Evolutionary conservation across 2,329 filamentous ascomycete genomes (phyloP), one percentile per base, ranked within the genome.

Genomic region (Colletotrichum caudatum): DNA sequence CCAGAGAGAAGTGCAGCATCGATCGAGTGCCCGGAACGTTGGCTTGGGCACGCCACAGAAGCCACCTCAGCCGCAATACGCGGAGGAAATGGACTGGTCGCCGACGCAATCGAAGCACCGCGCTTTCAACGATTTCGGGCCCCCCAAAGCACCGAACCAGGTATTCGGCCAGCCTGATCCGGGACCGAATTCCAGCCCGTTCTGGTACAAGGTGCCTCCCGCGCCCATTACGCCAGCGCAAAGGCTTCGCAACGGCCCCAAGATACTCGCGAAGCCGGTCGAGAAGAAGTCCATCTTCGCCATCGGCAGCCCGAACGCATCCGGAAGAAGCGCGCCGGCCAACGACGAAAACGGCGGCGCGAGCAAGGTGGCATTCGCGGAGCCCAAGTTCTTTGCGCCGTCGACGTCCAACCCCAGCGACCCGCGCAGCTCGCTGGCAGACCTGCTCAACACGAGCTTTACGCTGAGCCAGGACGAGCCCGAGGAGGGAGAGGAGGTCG

Each of bases 81-180:
- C 82, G 1, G 88, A 92, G 50, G 87, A 87, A 66, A 94, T 95
- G 93, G 93, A 94, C 76, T 94, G 92, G 90, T 88, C 90, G 2
- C 91, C 91, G 0, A 89, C 89, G 0, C 82, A 83, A 66, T 85
- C 86, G n/a, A 82, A 83, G 60, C 82, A 90, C 71, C 86, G 87
- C 64, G 88, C 87, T 11, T 90, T 90, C 77, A 85, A 83, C 71
- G 80, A 85, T 56, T 79, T 82, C 57, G 79, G 84, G 46, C 75
- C 82, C 20, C 78, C 82, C 53, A 80, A 79, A 63, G 75, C 80
- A 71, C 81, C 82, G 56, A 82, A 83, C 54, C 76, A 82, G 9
- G 78, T 81, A 1, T 88, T 88, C 69, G 83, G 81, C 58, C 82
- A 86, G 66, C 79, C 83, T 0, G 86, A 85, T 0, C 82, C 82